phyloP scores from a whole-genome alignment of 176 grass and related monocot genomes.

The Metroxylon sagu region DNA sequence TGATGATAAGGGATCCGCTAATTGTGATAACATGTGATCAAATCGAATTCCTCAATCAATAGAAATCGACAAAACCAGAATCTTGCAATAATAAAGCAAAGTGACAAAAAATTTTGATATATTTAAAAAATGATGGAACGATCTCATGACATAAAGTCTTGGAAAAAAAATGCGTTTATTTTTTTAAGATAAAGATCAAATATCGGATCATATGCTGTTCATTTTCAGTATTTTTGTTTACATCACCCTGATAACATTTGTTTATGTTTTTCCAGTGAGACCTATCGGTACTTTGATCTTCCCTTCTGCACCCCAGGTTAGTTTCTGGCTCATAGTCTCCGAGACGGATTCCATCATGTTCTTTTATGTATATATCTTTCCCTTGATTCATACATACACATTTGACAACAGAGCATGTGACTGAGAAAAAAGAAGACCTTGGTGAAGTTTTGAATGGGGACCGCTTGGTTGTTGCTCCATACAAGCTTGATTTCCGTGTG shows the following conservation, averaged over 20 bases:
- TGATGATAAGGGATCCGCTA: too few species aligned
- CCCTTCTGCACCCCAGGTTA: slow-evolving; percentile 90
- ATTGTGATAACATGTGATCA: too few species aligned
- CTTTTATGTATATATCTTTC: not conserved
- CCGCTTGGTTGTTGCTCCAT: slow-evolving; percentile 82
- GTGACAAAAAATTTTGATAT: too few species aligned
- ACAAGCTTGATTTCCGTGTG: slow-evolving; percentile 67
- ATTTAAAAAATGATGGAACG: too few species aligned
- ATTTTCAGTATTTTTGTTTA: too few species aligned
- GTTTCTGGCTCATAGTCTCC: not conserved
- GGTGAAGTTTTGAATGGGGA: slow-evolving; percentile 93
- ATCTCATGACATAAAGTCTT: too few species aligned
- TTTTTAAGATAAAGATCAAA: too few species aligned
- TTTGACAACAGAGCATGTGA: slow-evolving; percentile 58
- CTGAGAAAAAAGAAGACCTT: slow-evolving; percentile 77
- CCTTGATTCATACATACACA: not conserved
- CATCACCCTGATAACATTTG: not conserved
- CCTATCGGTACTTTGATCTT: slow-evolving; percentile 88
- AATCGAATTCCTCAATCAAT: too few species aligned
- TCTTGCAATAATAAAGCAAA: too few species aligned
- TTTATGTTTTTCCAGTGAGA: slow-evolving; percentile 63
- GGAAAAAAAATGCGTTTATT: too few species aligned
- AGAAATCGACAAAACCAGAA: too few species aligned
- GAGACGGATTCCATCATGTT: not conserved
- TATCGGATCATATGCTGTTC: too few species aligned